Evolutionary conservation across 2,329 filamentous ascomycete genomes (phyloP).

Genomic region (Ophiostoma sp.): DNA sequence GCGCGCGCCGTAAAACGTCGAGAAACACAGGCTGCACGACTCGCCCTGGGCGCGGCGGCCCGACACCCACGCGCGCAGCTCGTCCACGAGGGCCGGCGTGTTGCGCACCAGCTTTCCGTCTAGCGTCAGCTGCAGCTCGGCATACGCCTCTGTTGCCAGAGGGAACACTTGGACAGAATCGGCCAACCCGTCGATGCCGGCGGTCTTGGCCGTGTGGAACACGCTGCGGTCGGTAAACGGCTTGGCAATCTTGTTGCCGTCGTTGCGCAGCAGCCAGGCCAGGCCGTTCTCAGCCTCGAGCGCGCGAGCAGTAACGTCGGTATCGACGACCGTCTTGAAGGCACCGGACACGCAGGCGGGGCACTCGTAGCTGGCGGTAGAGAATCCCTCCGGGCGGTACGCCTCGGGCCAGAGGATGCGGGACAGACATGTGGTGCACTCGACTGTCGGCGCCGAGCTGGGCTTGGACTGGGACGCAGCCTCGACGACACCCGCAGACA

Average conservation of each 20-base stretch:
- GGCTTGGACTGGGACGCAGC: background rate
- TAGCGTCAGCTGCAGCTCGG: slow-evolving; percentile 30
- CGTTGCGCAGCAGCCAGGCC: slow-evolving; percentile 42
- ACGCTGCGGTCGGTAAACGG: slow-evolving; percentile 35
- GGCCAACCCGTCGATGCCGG: slow-evolving; percentile 24
- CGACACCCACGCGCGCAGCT: slow-evolving; percentile 37
- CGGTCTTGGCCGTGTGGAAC: slow-evolving; percentile 37
- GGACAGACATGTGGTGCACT: slow-evolving; percentile 42
- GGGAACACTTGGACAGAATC: slow-evolving; percentile 26
- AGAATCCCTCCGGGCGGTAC: slow-evolving; percentile 38
- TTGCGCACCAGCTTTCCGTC: slow-evolving; percentile 40
- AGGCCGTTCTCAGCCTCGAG: slow-evolving; percentile 40
- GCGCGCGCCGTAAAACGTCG: slow-evolving; percentile 25
- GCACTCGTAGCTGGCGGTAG: slow-evolving; percentile 36
- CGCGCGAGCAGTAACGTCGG: slow-evolving; percentile 36
- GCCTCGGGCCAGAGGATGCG: slow-evolving; percentile 43
- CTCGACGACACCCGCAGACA: background rate
- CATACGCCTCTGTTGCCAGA: background rate
- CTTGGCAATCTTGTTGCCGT: slow-evolving; percentile 33
- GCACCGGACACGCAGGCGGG: slow-evolving; percentile 36
- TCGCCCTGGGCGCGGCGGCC: slow-evolving; percentile 37
- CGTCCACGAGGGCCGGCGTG: slow-evolving; percentile 32
- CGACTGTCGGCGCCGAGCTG: slow-evolving; percentile 37
- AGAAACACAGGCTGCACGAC: slow-evolving; percentile 44
- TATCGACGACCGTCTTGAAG: slow-evolving; percentile 34